Evolutionary conservation across 805 yeast species (phyloP).

Genomic region (Jamesozyma jinghongensis): DNA sequence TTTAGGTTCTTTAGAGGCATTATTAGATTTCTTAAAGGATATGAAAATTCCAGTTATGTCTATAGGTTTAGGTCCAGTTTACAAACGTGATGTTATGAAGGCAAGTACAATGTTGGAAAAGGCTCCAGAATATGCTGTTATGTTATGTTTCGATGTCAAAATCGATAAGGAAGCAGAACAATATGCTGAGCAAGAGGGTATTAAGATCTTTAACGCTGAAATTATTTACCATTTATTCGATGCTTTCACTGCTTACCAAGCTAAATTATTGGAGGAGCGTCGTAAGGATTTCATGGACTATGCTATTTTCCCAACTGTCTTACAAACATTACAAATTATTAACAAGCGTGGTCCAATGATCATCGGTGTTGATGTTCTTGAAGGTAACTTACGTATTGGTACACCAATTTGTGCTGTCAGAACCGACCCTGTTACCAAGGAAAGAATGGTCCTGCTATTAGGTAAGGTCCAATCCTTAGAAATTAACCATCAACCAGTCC

Average conservation of each 20-base stretch:
- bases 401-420: constrained; percentile 95
- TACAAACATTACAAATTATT: constrained; percentile 90
- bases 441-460: constrained; percentile 52
- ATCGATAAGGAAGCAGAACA: constrained; percentile 98
- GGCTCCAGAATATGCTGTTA: constrained; percentile 92
- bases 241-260: constrained; percentile 86
- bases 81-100: constrained; percentile 95
- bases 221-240: constrained; percentile 95
- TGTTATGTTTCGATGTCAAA: constrained; percentile 97
- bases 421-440: constrained; percentile 75
- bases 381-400: constrained; percentile 82
- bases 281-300: constrained; percentile 79
- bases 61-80: constrained; percentile 96
- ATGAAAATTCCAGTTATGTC: constrained; percentile 99
- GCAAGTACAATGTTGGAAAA: constrained; percentile 95
- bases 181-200: constrained; percentile 87
- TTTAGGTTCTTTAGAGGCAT: constrained; percentile 94
- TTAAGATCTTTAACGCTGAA: constrained; percentile 91
- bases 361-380: constrained; percentile 94
- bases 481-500: constrained; percentile 83
- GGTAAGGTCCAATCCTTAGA: constrained; percentile 92
- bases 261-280: constrained; percentile 76
- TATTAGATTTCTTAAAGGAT: constrained; percentile 91
- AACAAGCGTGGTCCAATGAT: constrained; percentile 99
- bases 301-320: constrained; percentile 92